Base-by-base conservation (phyloP, 345 rosid species). In the Populus simonii region DNA sequence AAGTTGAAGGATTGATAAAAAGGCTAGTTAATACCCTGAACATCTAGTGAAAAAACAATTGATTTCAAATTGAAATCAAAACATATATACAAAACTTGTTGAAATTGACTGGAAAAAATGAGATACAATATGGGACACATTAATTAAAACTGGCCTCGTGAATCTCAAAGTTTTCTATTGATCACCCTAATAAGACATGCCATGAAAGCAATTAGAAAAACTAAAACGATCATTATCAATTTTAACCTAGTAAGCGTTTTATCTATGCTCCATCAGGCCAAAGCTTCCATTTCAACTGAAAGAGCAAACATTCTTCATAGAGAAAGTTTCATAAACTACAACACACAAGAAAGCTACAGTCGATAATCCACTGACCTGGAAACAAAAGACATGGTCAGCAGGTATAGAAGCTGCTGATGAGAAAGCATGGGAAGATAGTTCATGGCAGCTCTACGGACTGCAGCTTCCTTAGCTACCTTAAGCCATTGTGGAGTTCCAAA, bases 401-500 rank as follows among this genome's bases (percentile, higher is more conserved):
- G 91, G 88, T 96, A 96, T 33, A 96, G 80, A 68, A 96, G 91
- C 84, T 96, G 99, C 85, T 94, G 97, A 88, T 96, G 99, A 57
- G 99, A 96, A 79, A 96, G 94, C 99, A 96, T 96, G 36, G 99
- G 99, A 77, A 96, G 94, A 89, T 92, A 96, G 88, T 92, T 96
- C 99, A 96, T 96, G 70, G 99, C 99, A 76, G 99, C 99, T 85
- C 99, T 88, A 8, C 99, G 98, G 43, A 96, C 92, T 70, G 98
- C 99, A 83, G 99, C 99, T 82, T 92, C 99, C 89, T 91, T 96
- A 20, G 99, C 99, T 83, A 93, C 89, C 80, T 83, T 86, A 76
- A 96, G 96, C 99, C 99, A 96, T 83, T 91, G 95, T 36, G 99
- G 94, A 79, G 99, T 96, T 76, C 97, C 98, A 86, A 96, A 96